Evolutionary conservation across 495 filamentous ascomycete genomes (phyloP).

Genomic region (Emericellopsis terricola): DNA sequence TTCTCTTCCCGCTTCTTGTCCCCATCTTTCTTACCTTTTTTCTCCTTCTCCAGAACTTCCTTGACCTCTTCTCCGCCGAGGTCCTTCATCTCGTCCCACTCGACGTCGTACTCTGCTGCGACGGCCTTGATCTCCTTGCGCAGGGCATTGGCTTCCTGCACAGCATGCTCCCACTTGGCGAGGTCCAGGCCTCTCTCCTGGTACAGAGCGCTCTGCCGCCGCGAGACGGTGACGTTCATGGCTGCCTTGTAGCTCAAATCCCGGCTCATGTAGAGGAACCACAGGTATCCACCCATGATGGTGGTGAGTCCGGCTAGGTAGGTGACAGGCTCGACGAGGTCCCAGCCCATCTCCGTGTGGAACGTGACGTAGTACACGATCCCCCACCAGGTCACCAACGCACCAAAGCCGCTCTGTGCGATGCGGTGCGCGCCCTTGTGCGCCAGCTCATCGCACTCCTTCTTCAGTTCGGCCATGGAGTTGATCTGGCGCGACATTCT

Average conservation of each 20-base stretch:
- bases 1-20: slow-evolving; percentile 28
- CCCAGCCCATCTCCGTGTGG: slow-evolving; percentile 67
- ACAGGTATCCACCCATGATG: slow-evolving; percentile 78
- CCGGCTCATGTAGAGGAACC: slow-evolving; percentile 86
- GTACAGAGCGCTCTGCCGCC: slow-evolving; percentile 64
- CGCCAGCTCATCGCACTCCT: slow-evolving; percentile 63
- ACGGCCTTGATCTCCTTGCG: slow-evolving; percentile 65
- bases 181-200: slow-evolving; percentile 55
- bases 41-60: slow-evolving; percentile 47
- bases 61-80: slow-evolving; percentile 58
- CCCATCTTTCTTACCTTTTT: slow-evolving; percentile 11
- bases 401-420: slow-evolving; percentile 58
- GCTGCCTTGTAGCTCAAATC: slow-evolving; percentile 75
- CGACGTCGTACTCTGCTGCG: slow-evolving; percentile 81
- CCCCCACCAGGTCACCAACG: slow-evolving; percentile 61
- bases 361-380: slow-evolving; percentile 63
- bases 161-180: slow-evolving; percentile 53
- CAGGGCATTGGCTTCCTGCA: slow-evolving; percentile 69
- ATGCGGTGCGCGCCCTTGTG: slow-evolving; percentile 61
- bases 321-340: slow-evolving; percentile 80
- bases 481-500: slow-evolving; percentile 52
- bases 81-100: slow-evolving; percentile 74
- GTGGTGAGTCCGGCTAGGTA: slow-evolving; percentile 71
- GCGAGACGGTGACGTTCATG: slow-evolving; percentile 67
- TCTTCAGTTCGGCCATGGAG: slow-evolving; percentile 50